Evolutionary conservation across 1,139 yeast species (phyloP).

Genomic region (Arxiozyma slooffiae): DNA sequence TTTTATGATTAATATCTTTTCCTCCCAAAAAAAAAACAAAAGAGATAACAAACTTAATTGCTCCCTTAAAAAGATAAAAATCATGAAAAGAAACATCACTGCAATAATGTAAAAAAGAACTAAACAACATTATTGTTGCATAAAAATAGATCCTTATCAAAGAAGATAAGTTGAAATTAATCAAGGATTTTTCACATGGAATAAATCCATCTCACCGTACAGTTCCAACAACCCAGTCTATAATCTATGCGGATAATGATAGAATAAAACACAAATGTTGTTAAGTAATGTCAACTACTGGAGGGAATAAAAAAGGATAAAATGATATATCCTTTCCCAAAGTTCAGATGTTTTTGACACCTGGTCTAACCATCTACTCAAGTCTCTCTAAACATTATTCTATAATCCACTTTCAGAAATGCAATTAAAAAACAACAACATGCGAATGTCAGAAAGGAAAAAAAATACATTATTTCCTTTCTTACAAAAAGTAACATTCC

Average conservation of each 20-base stretch:
- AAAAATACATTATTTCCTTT: not conserved
- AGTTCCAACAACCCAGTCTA: constrained; percentile 1
- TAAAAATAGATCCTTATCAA: not conserved
- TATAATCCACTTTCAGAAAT: not conserved
- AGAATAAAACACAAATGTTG: not conserved
- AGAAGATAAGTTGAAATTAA: too few species aligned
- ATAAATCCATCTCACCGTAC: not conserved
- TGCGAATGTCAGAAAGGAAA: not conserved
- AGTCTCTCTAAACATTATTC: not conserved
- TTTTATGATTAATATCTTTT: constrained; percentile 1
- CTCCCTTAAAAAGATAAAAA: constrained; percentile 9
- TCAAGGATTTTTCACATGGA: not conserved
- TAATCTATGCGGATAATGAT: not conserved
- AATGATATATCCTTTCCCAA: not conserved
- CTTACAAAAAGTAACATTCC: not conserved
- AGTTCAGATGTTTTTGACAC: not conserved
- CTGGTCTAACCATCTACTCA: not conserved
- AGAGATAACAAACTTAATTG: constrained; percentile 19
- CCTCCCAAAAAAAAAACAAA: constrained; percentile 7
- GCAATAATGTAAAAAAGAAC: constrained; percentile 2
- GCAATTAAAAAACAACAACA: too few species aligned
- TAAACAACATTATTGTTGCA: constrained; percentile 1
- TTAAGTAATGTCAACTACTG: not conserved
- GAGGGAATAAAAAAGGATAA: not conserved
- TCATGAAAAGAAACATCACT: not conserved